phyloP scores from a whole-genome alignment of 345 rosid species.

The Arabidopsis thaliana region TAIR10.1 NC_003076.8:15490501-15491000 shows the following conservation, averaged over 20 bases:
- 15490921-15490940: no score
- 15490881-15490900: no score
- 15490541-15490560: conserved; percentile 86
- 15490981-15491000: no score
- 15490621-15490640: not conserved
- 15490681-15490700: no score
- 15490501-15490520: not conserved
- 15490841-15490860: no score
- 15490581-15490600: conserved; percentile 72
- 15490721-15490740: conserved; percentile 63
- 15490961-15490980: no score
- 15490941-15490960: no score
- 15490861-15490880: no score
- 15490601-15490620: conserved; percentile 75
- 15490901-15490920: no score
- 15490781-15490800: conserved; percentile 76
- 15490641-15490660: not conserved
- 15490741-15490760: conserved; percentile 67
- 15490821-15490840: no score
- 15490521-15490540: conserved; percentile 35
- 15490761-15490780: conserved; percentile 86
- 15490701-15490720: conserved; percentile 70
- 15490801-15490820: conserved; percentile 70
- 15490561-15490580: conserved; percentile 79
- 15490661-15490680: no score